phyloP scores from a whole-genome alignment of 2,329 filamentous ascomycete genomes.

The Aspergillus piperis region DNA sequence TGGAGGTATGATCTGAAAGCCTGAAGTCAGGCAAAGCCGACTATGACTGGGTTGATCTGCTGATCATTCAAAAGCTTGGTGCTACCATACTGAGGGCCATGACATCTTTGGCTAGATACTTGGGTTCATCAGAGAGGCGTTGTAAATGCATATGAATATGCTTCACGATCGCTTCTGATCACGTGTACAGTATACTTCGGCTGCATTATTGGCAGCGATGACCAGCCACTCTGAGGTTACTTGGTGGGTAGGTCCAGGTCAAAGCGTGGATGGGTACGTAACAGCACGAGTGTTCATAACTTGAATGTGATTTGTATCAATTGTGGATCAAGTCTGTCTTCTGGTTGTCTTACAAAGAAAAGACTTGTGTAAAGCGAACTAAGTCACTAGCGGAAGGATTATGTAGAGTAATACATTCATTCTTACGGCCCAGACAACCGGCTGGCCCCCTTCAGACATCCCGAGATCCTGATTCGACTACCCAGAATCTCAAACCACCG shows the following conservation, averaged over 20 bases:
- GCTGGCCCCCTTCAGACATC: neutral
- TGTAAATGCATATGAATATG: too few relatives aligned
- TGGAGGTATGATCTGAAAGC: too few relatives aligned
- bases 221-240: neutral
- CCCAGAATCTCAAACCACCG: neutral
- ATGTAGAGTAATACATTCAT: neutral
- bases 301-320: neutral
- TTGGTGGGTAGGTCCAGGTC: neutral
- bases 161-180: too few relatives aligned
- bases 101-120: too few relatives aligned
- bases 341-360: neutral
- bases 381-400: too few relatives aligned
- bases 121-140: too few relatives aligned
- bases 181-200: too few relatives aligned
- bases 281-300: neutral
- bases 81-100: too few relatives aligned
- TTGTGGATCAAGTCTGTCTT: neutral
- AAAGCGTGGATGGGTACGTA: neutral
- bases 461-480: neutral
- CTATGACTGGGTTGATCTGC: too few relatives aligned
- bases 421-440: neutral
- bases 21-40: too few relatives aligned
- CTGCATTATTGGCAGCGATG: too few relatives aligned
- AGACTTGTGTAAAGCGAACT: neutral
- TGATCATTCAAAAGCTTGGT: too few relatives aligned